These are phyloP conservation scores for Apiotrichum veenhuisii DNA, from an alignment of 1,284 basidiomycete species.

Conservation along the genomic window DNA sequence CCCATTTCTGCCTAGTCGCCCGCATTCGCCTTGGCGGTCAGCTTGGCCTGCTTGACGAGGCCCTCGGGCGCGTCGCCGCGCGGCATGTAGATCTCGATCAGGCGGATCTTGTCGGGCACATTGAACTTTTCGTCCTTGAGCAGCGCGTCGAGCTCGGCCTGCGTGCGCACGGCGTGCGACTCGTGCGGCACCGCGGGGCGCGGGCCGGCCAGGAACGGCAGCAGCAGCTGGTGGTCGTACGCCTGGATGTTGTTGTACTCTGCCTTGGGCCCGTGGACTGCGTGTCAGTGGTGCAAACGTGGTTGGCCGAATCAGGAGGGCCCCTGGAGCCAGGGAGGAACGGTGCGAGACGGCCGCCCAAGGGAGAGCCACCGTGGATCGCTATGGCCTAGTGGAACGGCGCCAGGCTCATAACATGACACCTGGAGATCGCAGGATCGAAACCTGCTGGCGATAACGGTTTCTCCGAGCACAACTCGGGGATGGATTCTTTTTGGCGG, in stretches of 20 bases:
- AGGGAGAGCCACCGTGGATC: too few species aligned
- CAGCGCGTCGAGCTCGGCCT: conserved; percentile 57
- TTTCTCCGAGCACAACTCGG: background rate
- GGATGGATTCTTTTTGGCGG: background rate
- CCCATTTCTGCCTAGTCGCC: too few species aligned
- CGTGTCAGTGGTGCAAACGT: conserved; percentile 5
- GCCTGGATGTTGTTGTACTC: conserved; percentile 51
- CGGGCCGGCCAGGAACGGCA: conserved; percentile 43
- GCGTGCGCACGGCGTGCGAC: conserved; percentile 38
- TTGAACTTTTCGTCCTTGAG: conserved; percentile 43
- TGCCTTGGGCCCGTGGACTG: conserved; percentile 45
- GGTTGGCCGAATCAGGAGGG: too few species aligned
- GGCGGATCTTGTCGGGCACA: conserved; percentile 39
- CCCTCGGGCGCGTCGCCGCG: conserved; percentile 42
- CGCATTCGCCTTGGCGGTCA: conserved; percentile 47
- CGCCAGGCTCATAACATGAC: background rate
- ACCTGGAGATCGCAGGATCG: conserved; percentile 1
- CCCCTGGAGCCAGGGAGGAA: too few species aligned
- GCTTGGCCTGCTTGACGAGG: conserved; percentile 47
- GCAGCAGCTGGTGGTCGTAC: conserved; percentile 50
- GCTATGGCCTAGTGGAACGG: background rate
- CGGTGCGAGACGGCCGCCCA: too few species aligned
- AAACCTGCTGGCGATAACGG: background rate
- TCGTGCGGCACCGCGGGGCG: conserved; percentile 17
- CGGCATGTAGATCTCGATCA: conserved; percentile 51